Evolutionary conservation across 139 green algal genomes (phyloP).

Genomic region (Desmodesmus armatus): DNA sequence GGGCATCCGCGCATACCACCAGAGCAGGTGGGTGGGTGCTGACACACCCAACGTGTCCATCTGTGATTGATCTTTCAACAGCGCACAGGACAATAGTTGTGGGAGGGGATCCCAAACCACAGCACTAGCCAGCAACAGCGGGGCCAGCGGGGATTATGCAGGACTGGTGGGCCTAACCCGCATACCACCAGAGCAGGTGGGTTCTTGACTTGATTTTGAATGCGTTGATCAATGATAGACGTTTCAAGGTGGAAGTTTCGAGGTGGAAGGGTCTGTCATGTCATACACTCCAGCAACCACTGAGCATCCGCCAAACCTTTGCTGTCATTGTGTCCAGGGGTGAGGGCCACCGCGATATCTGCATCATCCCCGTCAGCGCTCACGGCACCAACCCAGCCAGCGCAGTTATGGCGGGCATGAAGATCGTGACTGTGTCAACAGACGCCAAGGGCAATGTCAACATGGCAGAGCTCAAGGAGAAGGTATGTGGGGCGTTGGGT

Average conservation of each 20-base stretch:
- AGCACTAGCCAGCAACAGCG: too few relatives aligned
- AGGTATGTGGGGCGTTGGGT: too few relatives aligned
- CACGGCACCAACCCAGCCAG: constrained; percentile 99
- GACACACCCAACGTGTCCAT: too few relatives aligned
- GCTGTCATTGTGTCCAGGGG: constrained; percentile 59
- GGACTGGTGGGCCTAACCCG: constrained; percentile 98
- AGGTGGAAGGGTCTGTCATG: too few relatives aligned
- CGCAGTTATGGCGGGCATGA: constrained; percentile 98
- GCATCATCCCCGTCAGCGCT: constrained; percentile 98
- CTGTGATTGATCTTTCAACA: too few relatives aligned
- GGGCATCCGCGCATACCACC: constrained; percentile 97
- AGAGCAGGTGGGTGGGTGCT: constrained; percentile 48
- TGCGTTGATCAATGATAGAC: too few relatives aligned
- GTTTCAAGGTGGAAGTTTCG: too few relatives aligned
- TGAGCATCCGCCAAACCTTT: too few relatives aligned
- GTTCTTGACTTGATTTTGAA: not conserved
- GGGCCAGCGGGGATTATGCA: constrained; percentile 97
- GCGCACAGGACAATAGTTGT: too few relatives aligned
- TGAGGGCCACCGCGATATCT: constrained; percentile 93
- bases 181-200: constrained; percentile 86
- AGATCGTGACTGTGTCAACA: constrained; percentile 90
- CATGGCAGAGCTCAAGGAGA: constrained; percentile 90
- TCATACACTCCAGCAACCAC: too few relatives aligned
- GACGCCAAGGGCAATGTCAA: constrained; percentile 95
- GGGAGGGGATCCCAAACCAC: too few relatives aligned